These are phyloP conservation scores for Clitopilus passeckerianus DNA, from an alignment of 768 basidiomycete genomes.

Conservation along the genomic window DNA sequence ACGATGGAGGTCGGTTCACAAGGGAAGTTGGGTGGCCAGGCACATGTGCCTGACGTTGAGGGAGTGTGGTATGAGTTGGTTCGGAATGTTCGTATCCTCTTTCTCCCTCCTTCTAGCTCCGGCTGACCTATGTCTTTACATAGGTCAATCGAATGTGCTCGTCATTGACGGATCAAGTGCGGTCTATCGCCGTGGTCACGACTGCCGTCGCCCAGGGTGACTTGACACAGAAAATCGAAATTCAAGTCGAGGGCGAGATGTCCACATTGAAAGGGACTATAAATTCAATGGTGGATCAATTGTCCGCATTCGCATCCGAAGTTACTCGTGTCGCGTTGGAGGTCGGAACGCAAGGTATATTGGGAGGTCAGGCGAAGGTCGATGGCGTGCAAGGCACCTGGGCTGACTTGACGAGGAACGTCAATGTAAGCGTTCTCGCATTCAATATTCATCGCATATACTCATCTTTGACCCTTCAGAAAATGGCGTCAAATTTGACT, in stretches of 20 bases:
- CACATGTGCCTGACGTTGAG: conserved; percentile 82
- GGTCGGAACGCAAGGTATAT: conserved; percentile 86
- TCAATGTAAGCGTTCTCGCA: conserved; percentile 58
- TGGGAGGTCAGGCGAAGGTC: conserved; percentile 88
- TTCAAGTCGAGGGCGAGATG: conserved; percentile 86
- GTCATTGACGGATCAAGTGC: conserved; percentile 75
- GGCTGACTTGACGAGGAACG: conserved; percentile 85
- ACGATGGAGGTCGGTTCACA: conserved; percentile 84
- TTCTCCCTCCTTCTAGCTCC: neutral
- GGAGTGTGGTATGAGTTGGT: conserved; percentile 90
- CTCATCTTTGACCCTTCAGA: conserved; percentile 33
- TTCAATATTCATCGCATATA: neutral
- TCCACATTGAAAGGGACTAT: conserved; percentile 75
- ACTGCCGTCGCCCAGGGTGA: conserved; percentile 91
- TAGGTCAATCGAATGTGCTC: conserved; percentile 80
- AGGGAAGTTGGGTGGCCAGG: conserved; percentile 87
- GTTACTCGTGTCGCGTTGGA: conserved; percentile 82
- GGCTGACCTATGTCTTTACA: neutral
- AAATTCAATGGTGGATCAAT: conserved; percentile 92
- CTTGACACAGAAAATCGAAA: conserved; percentile 89
- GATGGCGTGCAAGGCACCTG: conserved; percentile 92
- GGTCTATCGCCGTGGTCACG: conserved; percentile 80
- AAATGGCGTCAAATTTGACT: conserved; percentile 84
- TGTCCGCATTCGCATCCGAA: conserved; percentile 83
- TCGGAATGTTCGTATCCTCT: conserved; percentile 50